Conservation (phyloP, 2,329 filamentous ascomycete species). For the Hypoxylon rubiginosum region DNA sequence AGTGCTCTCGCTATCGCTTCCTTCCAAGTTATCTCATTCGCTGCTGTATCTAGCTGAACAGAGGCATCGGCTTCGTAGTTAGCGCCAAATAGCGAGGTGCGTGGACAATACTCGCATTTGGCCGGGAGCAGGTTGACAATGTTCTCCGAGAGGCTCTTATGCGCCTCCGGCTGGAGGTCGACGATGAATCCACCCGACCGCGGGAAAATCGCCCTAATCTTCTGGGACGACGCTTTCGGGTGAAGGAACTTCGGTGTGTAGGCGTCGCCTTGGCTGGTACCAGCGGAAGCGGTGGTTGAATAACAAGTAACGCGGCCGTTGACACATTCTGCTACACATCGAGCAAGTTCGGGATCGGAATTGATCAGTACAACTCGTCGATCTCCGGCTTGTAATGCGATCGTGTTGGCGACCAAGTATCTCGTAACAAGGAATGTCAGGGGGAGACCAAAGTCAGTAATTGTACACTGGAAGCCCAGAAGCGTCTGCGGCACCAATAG, state of each 20-base stretch:
- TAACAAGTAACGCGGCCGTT: conserved; percentile 40
- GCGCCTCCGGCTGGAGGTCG: conserved; percentile 50
- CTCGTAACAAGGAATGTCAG: conserved; percentile 47
- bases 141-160: conserved; percentile 45
- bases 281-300: conserved; percentile 35
- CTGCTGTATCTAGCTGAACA: conserved; percentile 25
- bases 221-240: conserved; percentile 43
- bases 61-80: neutral
- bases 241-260: conserved; percentile 45
- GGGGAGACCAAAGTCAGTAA: conserved; percentile 29
- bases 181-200: conserved; percentile 46
- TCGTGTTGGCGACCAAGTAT: conserved; percentile 38
- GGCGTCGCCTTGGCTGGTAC: conserved; percentile 3
- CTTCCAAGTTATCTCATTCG: conserved; percentile 41
- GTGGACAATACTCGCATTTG: conserved; percentile 48
- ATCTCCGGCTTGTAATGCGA: conserved; percentile 26
- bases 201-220: conserved; percentile 50
- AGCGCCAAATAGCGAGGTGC: conserved; percentile 14
- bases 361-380: conserved; percentile 52
- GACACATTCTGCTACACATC: conserved; percentile 46
- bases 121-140: conserved; percentile 46
- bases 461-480: conserved; percentile 31
- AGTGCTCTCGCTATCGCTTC: conserved; percentile 41
- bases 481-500: conserved; percentile 44
- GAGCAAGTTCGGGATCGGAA: conserved; percentile 50